These are phyloP conservation scores for Beta lomatogona DNA, from an alignment of 179 eudicot genomes.

Conservation along the genomic window DNA sequence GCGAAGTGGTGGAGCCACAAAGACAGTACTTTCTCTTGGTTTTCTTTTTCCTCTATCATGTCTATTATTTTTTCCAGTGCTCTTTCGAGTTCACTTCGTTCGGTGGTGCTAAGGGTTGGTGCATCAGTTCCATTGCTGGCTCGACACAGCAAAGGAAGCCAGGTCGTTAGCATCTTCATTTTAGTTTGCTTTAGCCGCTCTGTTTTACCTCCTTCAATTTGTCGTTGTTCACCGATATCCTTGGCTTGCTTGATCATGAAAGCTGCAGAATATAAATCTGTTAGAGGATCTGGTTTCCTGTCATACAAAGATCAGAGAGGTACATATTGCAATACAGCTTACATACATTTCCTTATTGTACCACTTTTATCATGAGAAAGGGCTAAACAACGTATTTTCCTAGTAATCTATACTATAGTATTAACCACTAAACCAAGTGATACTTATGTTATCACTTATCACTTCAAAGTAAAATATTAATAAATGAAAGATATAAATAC, in stretches of 20 bases:
- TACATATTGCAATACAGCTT: background rate
- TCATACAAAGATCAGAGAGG: background rate
- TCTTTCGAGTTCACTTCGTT: constrained; percentile 57
- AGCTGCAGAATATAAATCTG: constrained; percentile 38
- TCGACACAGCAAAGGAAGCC: constrained; percentile 78
- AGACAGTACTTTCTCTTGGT: constrained; percentile 66
- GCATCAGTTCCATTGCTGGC: constrained; percentile 73
- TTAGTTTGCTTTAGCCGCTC: constrained; percentile 40
- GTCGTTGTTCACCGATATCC: constrained; percentile 34
- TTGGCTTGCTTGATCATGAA: constrained; percentile 74
- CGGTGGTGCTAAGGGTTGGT: constrained; percentile 58
- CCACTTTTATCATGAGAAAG: background rate
- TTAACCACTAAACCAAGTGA: too few species aligned
- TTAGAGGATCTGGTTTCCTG: background rate
- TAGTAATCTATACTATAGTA: too few species aligned
- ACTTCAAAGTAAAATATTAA: too few species aligned
- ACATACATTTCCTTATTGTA: background rate
- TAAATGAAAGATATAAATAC: too few species aligned
- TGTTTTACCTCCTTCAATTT: constrained; percentile 28
- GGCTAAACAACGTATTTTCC: background rate
- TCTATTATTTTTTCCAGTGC: constrained; percentile 56
- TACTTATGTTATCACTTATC: too few species aligned
- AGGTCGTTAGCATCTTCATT: constrained; percentile 57
- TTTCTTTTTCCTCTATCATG: constrained; percentile 41
- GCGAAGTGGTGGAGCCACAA: constrained; percentile 84